A percentile compares a stretch with the other conserved stretches of the same genome.
Evolutionary conservation across 441 rosid species (phyloP).

Genomic region (Euphorbia schlechtendalii): DNA sequence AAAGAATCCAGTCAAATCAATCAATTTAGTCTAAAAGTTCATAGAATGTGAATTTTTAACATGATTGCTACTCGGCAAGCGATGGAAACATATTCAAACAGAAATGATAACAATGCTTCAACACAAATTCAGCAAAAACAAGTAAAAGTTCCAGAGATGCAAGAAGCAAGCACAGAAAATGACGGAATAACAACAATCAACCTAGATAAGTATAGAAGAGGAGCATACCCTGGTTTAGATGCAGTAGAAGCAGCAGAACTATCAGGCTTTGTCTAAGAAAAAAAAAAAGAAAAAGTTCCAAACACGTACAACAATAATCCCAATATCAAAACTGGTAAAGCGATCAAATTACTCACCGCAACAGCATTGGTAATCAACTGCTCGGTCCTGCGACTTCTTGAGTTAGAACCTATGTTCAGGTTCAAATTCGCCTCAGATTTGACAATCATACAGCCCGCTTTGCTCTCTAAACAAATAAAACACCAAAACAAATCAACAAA

Average conservation of each 20-base stretch:
- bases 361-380: slow-evolving; percentile 52
- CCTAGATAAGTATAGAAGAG: neutral
- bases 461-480: slow-evolving; percentile 36
- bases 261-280: slow-evolving; percentile 44
- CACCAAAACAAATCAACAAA: neutral
- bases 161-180: too few relatives aligned
- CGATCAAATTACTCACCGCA: slow-evolving; percentile 34
- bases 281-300: neutral
- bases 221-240: slow-evolving; percentile 58
- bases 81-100: too few relatives aligned
- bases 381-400: slow-evolving; percentile 30
- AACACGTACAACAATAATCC: neutral
- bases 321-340: neutral
- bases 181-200: neutral
- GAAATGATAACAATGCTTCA: too few relatives aligned
- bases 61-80: neutral
- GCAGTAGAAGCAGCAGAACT: slow-evolving; percentile 36
- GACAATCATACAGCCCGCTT: slow-evolving; percentile 31
- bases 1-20: too few relatives aligned
- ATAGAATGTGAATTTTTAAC: neutral
- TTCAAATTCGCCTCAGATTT: slow-evolving; percentile 45
- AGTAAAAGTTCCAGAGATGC: neutral
- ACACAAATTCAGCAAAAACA: too few relatives aligned
- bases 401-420: slow-evolving; percentile 23
- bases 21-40: neutral